Percentiles rank a stretch among this genome's conserved stretches.
phyloP scores from a whole-genome alignment of 805 yeast species.

The Soucietia sequanensis region DNA sequence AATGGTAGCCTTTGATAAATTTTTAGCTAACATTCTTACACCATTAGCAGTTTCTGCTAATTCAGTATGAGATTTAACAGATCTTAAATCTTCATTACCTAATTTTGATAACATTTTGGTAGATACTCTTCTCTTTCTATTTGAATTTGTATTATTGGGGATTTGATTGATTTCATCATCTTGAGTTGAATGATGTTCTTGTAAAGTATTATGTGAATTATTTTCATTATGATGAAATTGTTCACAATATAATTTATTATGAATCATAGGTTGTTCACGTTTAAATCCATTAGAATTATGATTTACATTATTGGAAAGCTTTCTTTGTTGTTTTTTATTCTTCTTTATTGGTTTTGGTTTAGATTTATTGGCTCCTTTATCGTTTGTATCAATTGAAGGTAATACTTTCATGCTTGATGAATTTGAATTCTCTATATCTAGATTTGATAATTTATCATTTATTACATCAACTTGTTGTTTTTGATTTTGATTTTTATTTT shows the following conservation, averaged over 20 bases:
- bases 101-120: slow-evolving; percentile 28
- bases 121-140: slow-evolving; percentile 7
- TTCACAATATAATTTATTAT: slow-evolving; percentile 30
- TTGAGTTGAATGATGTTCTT: slow-evolving; percentile 8
- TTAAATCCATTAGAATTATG: slow-evolving; percentile 2
- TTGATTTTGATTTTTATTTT: no score
- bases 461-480: no score
- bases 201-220: not conserved
- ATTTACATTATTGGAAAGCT: no score
- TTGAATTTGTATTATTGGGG: slow-evolving; percentile 11
- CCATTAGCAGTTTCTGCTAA: slow-evolving; percentile 81
- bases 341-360: no score
- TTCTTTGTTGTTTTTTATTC: no score
- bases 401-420: no score
- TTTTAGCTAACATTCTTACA: slow-evolving; percentile 71
- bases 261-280: slow-evolving; percentile 23
- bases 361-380: no score
- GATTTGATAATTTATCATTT: no score
- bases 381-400: no score
- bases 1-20: slow-evolving; percentile 67
- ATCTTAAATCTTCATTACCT: slow-evolving; percentile 43
- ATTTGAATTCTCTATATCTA: no score
- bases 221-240: slow-evolving; percentile 14
- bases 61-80: slow-evolving; percentile 69
- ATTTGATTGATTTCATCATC: no score